Conservation (phyloP, 352 stramenopile species). For the Globisporangium cederbergense region DNA sequence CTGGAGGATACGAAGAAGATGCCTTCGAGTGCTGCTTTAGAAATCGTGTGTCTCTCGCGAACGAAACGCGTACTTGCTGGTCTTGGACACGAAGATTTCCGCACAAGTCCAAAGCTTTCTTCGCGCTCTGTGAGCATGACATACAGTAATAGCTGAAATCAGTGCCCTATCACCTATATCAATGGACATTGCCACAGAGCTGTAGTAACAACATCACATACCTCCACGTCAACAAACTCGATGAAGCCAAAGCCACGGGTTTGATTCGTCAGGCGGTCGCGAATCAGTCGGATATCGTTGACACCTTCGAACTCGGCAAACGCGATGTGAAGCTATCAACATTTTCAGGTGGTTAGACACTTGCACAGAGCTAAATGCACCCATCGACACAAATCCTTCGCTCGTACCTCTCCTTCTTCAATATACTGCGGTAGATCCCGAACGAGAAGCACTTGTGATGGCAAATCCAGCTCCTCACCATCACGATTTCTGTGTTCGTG, state of each 20-base stretch:
- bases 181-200: background rate
- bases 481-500: conserved; percentile 7
- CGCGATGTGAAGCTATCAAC: conserved; percentile 59
- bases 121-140: conserved; percentile 20
- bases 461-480: conserved; percentile 13
- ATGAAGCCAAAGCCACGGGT: conserved; percentile 80
- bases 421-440: conserved; percentile 69
- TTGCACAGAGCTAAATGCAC: background rate
- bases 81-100: conserved; percentile 35
- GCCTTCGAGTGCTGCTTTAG: conserved; percentile 18
- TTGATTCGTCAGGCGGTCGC: conserved; percentile 58
- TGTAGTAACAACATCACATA: conserved; percentile 16
- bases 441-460: conserved; percentile 66
- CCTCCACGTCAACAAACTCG: conserved; percentile 68
- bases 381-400: background rate
- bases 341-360: background rate
- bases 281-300: conserved; percentile 68
- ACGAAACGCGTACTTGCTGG: conserved; percentile 49
- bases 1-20: background rate
- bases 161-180: background rate
- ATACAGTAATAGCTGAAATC: background rate
- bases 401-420: conserved; percentile 71
- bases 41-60: conserved; percentile 42
- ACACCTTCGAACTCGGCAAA: conserved; percentile 68
- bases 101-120: conserved; percentile 27